Evolutionary conservation across 768 basidiomycete genomes (phyloP).

Genomic region (Boletellus emodensis): DNA sequence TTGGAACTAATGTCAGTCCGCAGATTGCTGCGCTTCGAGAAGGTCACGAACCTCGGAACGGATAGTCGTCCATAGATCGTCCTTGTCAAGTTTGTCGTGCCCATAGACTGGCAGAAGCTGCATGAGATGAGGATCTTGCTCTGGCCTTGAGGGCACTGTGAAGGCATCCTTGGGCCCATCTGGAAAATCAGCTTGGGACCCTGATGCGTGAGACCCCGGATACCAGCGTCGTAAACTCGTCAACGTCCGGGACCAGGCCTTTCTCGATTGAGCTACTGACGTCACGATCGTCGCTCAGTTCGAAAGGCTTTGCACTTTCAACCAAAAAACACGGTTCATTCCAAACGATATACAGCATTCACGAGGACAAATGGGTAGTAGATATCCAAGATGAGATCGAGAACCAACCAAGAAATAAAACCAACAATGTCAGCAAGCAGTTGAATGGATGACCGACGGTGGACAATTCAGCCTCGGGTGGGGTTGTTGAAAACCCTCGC

Average conservation of each 20-base stretch:
- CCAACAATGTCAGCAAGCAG: slow-evolving; percentile 2
- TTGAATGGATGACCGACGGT: slow-evolving; percentile 12
- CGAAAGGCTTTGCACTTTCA: background rate
- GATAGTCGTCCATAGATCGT: slow-evolving; percentile 31
- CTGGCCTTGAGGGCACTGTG: background rate
- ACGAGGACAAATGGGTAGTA: background rate
- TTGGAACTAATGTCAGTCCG: slow-evolving; percentile 32
- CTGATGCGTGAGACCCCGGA: background rate
- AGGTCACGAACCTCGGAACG: slow-evolving; percentile 33
- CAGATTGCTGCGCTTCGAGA: slow-evolving; percentile 28
- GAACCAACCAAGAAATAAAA: background rate
- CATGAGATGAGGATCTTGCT: background rate
- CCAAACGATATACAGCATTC: background rate
- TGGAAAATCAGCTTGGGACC: background rate
- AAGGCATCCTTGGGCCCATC: background rate
- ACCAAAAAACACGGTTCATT: slow-evolving; percentile 4
- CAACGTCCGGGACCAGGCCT: too few relatives aligned
- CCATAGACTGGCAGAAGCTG: background rate
- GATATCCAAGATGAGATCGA: background rate
- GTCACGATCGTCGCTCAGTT: too few relatives aligned
- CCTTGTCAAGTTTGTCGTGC: slow-evolving; percentile 5
- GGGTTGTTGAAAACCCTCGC: slow-evolving; percentile 24
- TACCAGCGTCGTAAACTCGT: background rate
- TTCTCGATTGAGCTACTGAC: too few relatives aligned
- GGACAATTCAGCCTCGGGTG: background rate